Evolutionary conservation across 2,329 filamentous ascomycete genomes (phyloP), one percentile per base, ranked within the genome.

Genomic region (Cephalotrichum gorgonifer): DNA sequence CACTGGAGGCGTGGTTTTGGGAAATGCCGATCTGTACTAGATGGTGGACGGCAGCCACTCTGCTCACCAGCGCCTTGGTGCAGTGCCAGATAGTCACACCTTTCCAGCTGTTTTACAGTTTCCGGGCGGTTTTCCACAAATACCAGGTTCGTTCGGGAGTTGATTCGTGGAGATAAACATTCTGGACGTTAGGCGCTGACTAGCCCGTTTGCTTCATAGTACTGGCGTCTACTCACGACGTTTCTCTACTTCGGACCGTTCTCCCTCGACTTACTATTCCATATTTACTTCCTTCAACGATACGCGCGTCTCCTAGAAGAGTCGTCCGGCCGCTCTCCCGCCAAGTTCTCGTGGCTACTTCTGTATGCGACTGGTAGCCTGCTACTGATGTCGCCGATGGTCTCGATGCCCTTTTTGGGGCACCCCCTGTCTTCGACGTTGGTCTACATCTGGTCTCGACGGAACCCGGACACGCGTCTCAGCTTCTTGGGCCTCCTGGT

Each of bases 161-260:
- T 20, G 38, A 23, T 33, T 12, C 6, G 9, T 23, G n/a, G n/a
- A n/a, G n/a, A n/a, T n/a, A 26, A 22, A 22, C 23, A 43, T 26
- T 31, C 11, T 27, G 11, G 4, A 31, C 25, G 11, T 6, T n/a
- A 8, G 17, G n/a, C 26, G n/a, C 41, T 47, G 1, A 26, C 42
- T 46, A 15, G 35, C 47, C 12, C 38, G 15, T 41, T 35, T 6
- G 31, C 26, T 11, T 50, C 25, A 14, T 51, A 96, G 88, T 97
- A 95, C 67, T 98, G 93, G 93, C 85, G 93, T 38, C 75, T 98
- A n/a, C 61, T 95, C 38, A 94, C 91, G 2, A 95, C 91, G 2
- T 98, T 98, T 70, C 80, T 97, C 61, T 98, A 97, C 72, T 97
- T 97, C 62, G 93, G 93, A 2, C 90, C 91, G 2, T 81, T 97